These are phyloP conservation scores for Fonsecaea pugnacius DNA, from an alignment of 2,329 filamentous ascomycete species.

Conservation along the genomic window DNA sequence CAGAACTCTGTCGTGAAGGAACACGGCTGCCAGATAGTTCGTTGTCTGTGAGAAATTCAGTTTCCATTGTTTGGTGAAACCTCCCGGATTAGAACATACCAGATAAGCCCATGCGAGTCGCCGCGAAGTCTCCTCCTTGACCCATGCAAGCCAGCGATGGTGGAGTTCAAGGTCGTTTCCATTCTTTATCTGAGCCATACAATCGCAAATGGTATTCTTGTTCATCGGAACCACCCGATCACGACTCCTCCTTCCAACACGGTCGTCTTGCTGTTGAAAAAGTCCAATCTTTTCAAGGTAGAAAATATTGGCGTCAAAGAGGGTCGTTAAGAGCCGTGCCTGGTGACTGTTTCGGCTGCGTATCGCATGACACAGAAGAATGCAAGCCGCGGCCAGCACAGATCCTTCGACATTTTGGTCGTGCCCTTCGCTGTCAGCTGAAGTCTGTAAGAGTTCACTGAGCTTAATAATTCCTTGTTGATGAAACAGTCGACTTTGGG, in stretches of 20 bases:
- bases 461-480: not conserved
- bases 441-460: not conserved
- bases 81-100: not conserved
- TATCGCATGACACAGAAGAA: slow-evolving; percentile 2
- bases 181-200: not conserved
- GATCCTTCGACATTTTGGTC: not conserved
- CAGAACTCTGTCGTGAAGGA: not conserved
- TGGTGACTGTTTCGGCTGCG: slow-evolving; percentile 1
- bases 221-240: not conserved
- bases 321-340: slow-evolving; percentile 4
- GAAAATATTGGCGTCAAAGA: not conserved
- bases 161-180: not conserved
- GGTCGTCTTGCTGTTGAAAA: not conserved
- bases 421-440: not conserved
- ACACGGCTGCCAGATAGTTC: not conserved
- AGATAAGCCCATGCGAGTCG: slow-evolving; percentile 9
- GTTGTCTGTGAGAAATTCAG: slow-evolving; percentile 5
- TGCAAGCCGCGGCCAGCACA: not conserved
- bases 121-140: not conserved
- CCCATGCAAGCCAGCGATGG: not conserved
- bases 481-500: not conserved
- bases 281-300: slow-evolving; percentile 1
- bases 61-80: not conserved
- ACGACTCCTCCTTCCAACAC: not conserved
- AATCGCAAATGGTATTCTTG: not conserved